Base-by-base conservation (phyloP, 2,329 filamentous ascomycete species). In the Plectosphaerella sp. region DNA sequence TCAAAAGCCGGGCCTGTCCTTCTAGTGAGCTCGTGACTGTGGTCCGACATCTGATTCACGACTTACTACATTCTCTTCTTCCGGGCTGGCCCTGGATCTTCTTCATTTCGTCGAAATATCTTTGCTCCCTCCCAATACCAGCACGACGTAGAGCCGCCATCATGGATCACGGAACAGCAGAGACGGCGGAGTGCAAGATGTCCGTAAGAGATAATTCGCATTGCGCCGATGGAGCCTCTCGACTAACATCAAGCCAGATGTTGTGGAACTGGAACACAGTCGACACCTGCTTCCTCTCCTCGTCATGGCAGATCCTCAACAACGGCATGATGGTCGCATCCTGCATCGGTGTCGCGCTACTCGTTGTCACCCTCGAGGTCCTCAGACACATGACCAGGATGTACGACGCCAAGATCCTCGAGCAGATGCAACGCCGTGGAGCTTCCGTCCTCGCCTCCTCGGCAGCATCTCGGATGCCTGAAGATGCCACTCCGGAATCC, bases 261-360 rank as follows among this genome's bases (percentile, higher is more conserved):
- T 58, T 73, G n/a, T 73, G 70, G 69, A 74, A 74, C 58, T 74
- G 71, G 69, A 65, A 72, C 55, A 72, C 69, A 0, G 63, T 71
- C 52, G 70, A 70, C 51, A 62, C 70, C 33, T 74, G 72, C 60
- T 73, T 75, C 60, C 62, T 75, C 5, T 58, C 70, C 18, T 59
- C 64, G 14, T 66, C 69, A 22, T 75, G 72, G 72, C 66, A 69
- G 35, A 67, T 74, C 51, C 60, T 58, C 37, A 71, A 60, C 50
- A 61, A 68, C 42, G 72, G 71, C 54, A 65, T 66, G 58, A 72
- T 75, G 56, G 72, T 72, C 5, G 72, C 67, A 8, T 67, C 70
- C 12, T 75, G 72, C 64, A 72, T 75, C 56, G 72, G 72, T 41
- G 68, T 72, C 22, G 61, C 72, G 22, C 57, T 74, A 4, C 63